Evolutionary conservation across 345 rosid species (phyloP).

Genomic region (Passiflora organensis): DNA sequence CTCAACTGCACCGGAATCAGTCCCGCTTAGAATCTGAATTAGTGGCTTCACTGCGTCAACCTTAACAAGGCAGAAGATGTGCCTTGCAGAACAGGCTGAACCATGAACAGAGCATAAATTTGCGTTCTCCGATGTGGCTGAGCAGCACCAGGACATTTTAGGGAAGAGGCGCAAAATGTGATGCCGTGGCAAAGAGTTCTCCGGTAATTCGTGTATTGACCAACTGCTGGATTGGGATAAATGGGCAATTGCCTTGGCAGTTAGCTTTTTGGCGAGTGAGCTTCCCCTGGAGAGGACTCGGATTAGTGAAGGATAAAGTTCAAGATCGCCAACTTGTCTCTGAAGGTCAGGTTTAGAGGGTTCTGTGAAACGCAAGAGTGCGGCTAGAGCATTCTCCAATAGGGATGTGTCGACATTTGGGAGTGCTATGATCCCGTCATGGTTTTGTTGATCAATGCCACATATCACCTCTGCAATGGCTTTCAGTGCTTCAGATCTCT

Average conservation of each 20-base stretch:
- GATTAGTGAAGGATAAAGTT: constrained; percentile 37
- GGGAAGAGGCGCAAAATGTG: constrained; percentile 20
- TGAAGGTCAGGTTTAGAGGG: constrained; percentile 45
- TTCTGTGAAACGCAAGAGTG: constrained; percentile 42
- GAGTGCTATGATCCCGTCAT: constrained; percentile 11
- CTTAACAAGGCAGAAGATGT: constrained; percentile 53
- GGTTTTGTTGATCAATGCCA: constrained; percentile 19
- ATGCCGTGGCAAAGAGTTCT: constrained; percentile 13
- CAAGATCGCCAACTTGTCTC: constrained; percentile 40
- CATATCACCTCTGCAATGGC: constrained; percentile 48
- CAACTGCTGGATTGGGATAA: constrained; percentile 35
- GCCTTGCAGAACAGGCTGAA: constrained; percentile 36
- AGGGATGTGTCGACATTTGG: constrained; percentile 20
- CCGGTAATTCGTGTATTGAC: constrained; percentile 12
- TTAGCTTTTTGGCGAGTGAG: constrained; percentile 40
- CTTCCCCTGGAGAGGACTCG: constrained; percentile 39
- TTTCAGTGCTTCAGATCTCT: constrained; percentile 40
- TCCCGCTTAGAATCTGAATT: constrained; percentile 32
- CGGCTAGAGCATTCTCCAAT: constrained; percentile 47
- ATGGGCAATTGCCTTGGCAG: constrained; percentile 43
- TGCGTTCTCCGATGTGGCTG: constrained; percentile 17
- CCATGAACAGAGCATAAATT: constrained; percentile 39
- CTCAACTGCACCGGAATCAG: constrained; percentile 38
- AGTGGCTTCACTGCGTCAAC: constrained; percentile 47
- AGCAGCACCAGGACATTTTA: constrained; percentile 38